These are phyloP conservation scores for Penicillium sumatraense DNA, from an alignment of 2,329 filamentous ascomycete genomes.

Conservation along the genomic window DNA sequence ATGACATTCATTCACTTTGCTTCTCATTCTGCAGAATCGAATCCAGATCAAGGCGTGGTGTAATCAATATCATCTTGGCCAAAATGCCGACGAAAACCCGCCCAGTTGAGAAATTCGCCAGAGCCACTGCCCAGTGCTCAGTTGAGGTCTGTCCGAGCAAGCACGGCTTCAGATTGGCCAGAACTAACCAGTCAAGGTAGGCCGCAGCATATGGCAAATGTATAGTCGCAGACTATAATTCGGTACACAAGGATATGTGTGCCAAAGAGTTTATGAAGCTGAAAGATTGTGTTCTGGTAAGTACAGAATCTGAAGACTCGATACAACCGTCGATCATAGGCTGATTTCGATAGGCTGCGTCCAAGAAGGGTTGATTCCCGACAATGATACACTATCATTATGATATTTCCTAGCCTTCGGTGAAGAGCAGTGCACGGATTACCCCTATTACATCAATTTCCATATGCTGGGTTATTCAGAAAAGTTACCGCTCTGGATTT, in stretches of 20 bases:
- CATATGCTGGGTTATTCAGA: no score
- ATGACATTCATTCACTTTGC: neutral
- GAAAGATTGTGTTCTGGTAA: conserved; percentile 86
- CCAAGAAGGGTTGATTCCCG: conserved; percentile 51
- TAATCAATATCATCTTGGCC: conserved; percentile 4
- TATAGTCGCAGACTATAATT: conserved; percentile 85
- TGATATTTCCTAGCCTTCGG: no score
- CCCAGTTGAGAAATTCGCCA: conserved; percentile 71
- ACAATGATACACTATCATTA: no score
- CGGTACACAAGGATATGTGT: conserved; percentile 90
- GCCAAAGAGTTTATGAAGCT: conserved; percentile 79
- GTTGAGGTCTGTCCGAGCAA: conserved; percentile 57
- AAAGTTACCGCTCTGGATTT: no score
- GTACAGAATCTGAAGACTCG: conserved; percentile 29
- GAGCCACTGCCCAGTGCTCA: conserved; percentile 68
- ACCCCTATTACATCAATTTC: no score
- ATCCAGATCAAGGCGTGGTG: neutral
- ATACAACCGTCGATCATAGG: neutral
- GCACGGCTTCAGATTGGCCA: neutral
- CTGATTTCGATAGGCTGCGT: conserved; percentile 51
- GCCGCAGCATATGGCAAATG: conserved; percentile 88
- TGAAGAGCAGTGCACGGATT: no score
- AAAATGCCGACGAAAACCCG: conserved; percentile 57
- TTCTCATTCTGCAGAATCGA: neutral
- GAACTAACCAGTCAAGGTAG: conserved; percentile 52